Evolutionary conservation across 306 rosid species (phyloP), one percentile per base, ranked within the genome.

Genomic region (Argentina anserina): DNA sequence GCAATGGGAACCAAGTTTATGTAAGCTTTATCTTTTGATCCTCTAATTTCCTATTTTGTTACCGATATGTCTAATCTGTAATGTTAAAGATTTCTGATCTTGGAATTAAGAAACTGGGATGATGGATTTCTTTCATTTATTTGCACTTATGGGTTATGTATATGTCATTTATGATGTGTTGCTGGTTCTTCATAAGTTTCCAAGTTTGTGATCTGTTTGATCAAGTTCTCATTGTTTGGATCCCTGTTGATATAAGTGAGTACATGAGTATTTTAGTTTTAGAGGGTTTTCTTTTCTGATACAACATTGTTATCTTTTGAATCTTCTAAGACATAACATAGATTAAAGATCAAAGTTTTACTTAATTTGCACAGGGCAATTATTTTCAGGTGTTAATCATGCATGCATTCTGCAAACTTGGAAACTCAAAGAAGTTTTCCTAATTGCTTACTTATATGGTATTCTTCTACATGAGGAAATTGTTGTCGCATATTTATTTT

Each of bases 1-100:
- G 26, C 79, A 33, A 76, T 91, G 90, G 87, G 94, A 49, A 85
- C 98, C 70, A 91, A 91, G 91, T 94, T 91, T 81, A 91, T 89
- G 98, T 91, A 85, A 70, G 88, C 36, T 55, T 71, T 23, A 69
- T 65, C 25, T 15, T 61, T 61, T 10, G 31, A 55, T 36, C 65
- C 37, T 67, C 18, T 49, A 15, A 56, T 63, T 71, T 33, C 42
- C 65, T 13, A 0, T 15, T 21, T 70, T 70, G 28, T 33, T 68
- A 7, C 69, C 31, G 2, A 17, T 29, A 17, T 28, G 15, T 61
- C 21, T 34, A 69, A 34, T 28, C 26, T 69, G 23, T 21, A 5
- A 21, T 12, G 45, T 69, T 49, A 49, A 42, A 59, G 31, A 49
- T 6, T 2, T 66, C 21, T 43, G 37, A 26, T 67, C 9, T 67